Evolutionary conservation across 192 early-diverging fungal species (phyloP), one percentile per base, ranked within the genome.

Genomic region (Hyaloraphidium curvatum): DNA sequence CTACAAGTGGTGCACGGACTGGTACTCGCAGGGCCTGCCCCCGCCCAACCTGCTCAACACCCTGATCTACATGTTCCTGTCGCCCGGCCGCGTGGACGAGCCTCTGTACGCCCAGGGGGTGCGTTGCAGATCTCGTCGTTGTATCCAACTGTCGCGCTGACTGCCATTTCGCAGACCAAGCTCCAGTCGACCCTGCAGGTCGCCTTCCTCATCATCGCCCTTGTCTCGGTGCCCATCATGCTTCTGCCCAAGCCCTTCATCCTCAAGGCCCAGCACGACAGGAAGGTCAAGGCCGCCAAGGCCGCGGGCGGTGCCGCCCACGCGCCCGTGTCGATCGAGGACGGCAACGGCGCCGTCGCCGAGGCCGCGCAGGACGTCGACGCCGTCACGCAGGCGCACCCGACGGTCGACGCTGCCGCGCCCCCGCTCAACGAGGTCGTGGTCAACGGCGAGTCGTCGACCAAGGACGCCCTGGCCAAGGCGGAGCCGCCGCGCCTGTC

Each of bases 171-270:
- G 22, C 64, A 62, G 22, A 81, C 86, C 33, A 71, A 69, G 54
- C 70, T 99, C 40, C 95, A 99, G 74, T 79, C 74, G 60, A 57
- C 40, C 3, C 26, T 31, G 7, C 95, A 99, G 73, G 67, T 68
- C 3, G 59, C 84, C 23, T 64, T 99, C 21, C 64, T 99, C 17
- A 53, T 91, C 1, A 39, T 88, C 40, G 90, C 93, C 31, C 60
- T 95, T 26, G 65, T 84, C 28, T 93, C 88, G 52, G 80, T 99
- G 13, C 95, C 95, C 21, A 94, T 88, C 91, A 97, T 99, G 91
- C 70, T 97, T 63, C 70, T 93, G 37, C 70, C 73, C 43, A 99
- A 92, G 68, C 95, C 95, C 11, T 78, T 83, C 53, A 81, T 84
- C 53, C 65, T 92, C 59, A 78, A 82, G 61, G 65, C 63, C 26